phyloP scores from a whole-genome alignment of 257 asterid genomes.

The Gentiana dahurica region DNA sequence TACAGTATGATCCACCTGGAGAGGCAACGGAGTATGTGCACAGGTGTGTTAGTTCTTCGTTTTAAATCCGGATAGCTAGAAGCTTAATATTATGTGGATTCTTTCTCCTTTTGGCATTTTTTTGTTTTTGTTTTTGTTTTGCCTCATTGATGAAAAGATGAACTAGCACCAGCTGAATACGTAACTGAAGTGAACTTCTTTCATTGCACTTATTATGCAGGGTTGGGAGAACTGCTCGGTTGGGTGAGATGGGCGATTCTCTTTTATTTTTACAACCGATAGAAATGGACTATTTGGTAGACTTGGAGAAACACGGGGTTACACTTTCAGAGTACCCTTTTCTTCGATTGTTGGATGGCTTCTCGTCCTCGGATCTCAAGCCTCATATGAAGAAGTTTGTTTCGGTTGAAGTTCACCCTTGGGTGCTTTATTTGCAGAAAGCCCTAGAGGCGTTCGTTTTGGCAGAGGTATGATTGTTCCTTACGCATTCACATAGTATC shows the following conservation, averaged over 20 bases:
- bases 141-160: no score
- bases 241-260: constrained; percentile 82
- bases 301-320: constrained; percentile 79
- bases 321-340: constrained; percentile 62
- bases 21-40: constrained; percentile 99
- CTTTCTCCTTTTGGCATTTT: no score
- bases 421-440: constrained; percentile 69
- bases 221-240: constrained; percentile 98
- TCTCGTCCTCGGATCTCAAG: constrained; percentile 30
- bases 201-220: constrained; percentile 23
- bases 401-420: constrained; percentile 77
- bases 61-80: not conserved
- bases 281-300: constrained; percentile 70
- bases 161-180: no score
- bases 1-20: constrained; percentile 98
- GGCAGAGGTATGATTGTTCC: constrained; percentile 33
- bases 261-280: constrained; percentile 68
- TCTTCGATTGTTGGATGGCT: constrained; percentile 54
- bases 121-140: no score
- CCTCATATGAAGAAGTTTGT: constrained; percentile 42
- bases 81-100: no score
- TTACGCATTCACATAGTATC: not conserved
- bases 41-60: constrained; percentile 41
- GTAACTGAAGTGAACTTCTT: no score
- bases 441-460: constrained; percentile 65